Percentiles rank a stretch among this genome's conserved stretches.
Evolutionary conservation across 257 asterid genomes (phyloP).

Genomic region (Solanum pennellii): DNA sequence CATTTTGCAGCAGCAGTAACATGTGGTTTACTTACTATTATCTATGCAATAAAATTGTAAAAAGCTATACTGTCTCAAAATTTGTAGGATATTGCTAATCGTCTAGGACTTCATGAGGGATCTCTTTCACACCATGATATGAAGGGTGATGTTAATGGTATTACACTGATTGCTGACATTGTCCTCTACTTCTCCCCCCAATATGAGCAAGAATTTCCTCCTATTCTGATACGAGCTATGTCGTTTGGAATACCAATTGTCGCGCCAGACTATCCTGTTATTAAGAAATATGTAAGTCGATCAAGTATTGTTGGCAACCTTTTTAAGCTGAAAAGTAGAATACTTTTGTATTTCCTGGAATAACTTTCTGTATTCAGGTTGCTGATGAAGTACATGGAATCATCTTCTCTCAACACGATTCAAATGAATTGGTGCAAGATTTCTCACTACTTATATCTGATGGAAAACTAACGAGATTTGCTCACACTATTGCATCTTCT

Average conservation of each 20-base stretch:
- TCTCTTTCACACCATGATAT: conserved; percentile 70
- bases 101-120: conserved; percentile 65
- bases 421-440: conserved; percentile 51
- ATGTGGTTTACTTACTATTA: background rate
- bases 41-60: background rate
- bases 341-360: conserved; percentile 2
- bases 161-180: conserved; percentile 84
- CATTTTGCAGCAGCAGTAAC: background rate
- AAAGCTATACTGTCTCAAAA: background rate
- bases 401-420: conserved; percentile 43
- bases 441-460: conserved; percentile 62
- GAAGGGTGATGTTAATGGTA: conserved; percentile 53
- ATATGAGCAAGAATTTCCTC: conserved; percentile 89
- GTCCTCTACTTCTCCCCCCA: conserved; percentile 83
- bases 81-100: conserved; percentile 61
- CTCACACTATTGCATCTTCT: conserved; percentile 61
- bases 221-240: conserved; percentile 80
- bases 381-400: conserved; percentile 82
- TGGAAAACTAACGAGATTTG: conserved; percentile 51
- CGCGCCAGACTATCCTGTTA: conserved; percentile 66
- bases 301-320: conserved; percentile 9
- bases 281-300: conserved; percentile 59
- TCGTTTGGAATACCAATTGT: conserved; percentile 76
- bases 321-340: background rate
- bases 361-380: conserved; percentile 38